phyloP scores from a whole-genome alignment of 2,329 filamentous ascomycete genomes.

The Cryphonectria nitschkei region DNA sequence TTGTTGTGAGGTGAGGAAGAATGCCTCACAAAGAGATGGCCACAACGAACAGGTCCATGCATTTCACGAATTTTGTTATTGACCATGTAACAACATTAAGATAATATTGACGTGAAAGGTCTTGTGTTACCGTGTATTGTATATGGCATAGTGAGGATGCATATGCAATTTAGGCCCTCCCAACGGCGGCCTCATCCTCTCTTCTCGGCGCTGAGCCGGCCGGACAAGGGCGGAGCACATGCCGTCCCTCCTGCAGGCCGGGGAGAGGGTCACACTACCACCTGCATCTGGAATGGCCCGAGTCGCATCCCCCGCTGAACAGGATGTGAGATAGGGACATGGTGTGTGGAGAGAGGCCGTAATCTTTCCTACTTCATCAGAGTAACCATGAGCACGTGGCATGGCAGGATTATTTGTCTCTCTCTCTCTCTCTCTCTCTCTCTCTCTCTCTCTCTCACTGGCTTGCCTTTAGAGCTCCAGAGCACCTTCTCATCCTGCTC shows the following conservation, averaged over 20 bases:
- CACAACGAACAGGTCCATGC: background rate
- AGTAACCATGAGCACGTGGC: background rate
- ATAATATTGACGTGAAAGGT: background rate
- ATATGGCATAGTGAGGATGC: background rate
- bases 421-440: background rate
- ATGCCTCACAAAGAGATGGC: background rate
- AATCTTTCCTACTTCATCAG: background rate
- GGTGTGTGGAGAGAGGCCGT: background rate
- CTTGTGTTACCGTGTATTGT: background rate
- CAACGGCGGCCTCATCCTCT: background rate
- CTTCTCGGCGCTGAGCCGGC: slow-evolving; percentile 4
- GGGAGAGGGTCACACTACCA: slow-evolving; percentile 5
- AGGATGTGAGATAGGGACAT: background rate
- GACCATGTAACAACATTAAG: background rate
- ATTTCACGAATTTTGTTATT: background rate
- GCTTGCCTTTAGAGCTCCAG: background rate
- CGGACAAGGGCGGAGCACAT: slow-evolving; percentile 9
- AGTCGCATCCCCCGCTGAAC: background rate
- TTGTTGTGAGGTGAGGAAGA: background rate
- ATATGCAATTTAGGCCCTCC: background rate
- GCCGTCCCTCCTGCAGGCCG: slow-evolving; percentile 4
- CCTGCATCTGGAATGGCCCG: slow-evolving; percentile 4
- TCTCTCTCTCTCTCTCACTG: background rate
- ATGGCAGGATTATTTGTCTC: background rate
- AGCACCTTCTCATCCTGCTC: slow-evolving; percentile 7